Evolutionary conservation across 129 eudicot genomes (phyloP), one percentile per base, ranked within the genome.

Genomic region (Mikania micrantha): DNA sequence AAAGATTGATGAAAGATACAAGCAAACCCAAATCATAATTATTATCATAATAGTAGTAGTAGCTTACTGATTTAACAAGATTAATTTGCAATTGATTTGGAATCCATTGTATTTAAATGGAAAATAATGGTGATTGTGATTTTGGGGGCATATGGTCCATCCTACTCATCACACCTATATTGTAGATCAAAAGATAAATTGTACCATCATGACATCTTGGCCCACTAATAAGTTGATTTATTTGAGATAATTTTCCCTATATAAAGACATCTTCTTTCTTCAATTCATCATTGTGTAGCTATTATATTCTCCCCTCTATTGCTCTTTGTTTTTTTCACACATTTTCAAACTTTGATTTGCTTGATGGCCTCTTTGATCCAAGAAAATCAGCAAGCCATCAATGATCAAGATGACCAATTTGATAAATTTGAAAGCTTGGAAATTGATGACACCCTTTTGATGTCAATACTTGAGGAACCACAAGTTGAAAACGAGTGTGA

Each of bases 401-500:
- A 66, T 24, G 78, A 60, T 20, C 67, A 66, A 27, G 79, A 78
- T 32, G 72, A 39, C 21, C n/a, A n/a, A n/a, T 49, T 75, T 27
- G 42, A 78, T 31, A 64, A 75, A 11, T 24, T 79, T 8, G 84
- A 79, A 42, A 29, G 64, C 60, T 69, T 69, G 0, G 75, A 81
- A 47, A 72, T 73, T 16, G 73, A 85, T 27, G 74, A 66, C 40
- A 73, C 71, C 47, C 74, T 85, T 72, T 73, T 85, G 65, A 78
- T 80, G 88, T 82, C 96, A 0, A 58, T 85, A 29, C 85, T 88
- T 22, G 91, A 88, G 20, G 96, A 84, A 45, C 72, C 84, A 44
- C 85, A 84, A 9, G 65, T 70, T 3, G 85, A 77, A 10, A 74
- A 81, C 17, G 84, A 82, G 63, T 85, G 85, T 64, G 88, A 85